Percentiles rank a stretch among this genome's conserved stretches.
Evolutionary conservation across 2,329 filamentous ascomycete species (phyloP).

Genomic region (Phialophora expanda): DNA sequence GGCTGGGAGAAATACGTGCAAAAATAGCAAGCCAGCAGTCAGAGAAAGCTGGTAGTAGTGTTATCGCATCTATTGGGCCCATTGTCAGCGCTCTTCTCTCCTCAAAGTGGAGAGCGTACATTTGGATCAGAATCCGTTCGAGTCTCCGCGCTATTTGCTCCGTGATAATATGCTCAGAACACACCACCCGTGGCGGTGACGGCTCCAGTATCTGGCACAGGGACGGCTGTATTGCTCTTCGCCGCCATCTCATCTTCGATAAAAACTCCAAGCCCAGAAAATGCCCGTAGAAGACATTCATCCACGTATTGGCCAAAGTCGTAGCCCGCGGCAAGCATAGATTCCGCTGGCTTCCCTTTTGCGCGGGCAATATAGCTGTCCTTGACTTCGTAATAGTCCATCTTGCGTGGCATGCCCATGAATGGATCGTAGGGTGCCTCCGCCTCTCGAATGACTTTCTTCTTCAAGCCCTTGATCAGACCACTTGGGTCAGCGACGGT

Average conservation of each 20-base stretch:
- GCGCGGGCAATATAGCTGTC: conserved; percentile 76
- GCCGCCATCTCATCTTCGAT: conserved; percentile 70
- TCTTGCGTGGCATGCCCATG: conserved; percentile 71
- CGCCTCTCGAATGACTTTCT: conserved; percentile 62
- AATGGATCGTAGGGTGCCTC: conserved; percentile 88
- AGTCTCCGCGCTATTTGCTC: not conserved
- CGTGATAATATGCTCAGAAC: conserved; percentile 12
- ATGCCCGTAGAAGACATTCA: conserved; percentile 83
- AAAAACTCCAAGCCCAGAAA: conserved; percentile 85
- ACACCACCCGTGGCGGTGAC: conserved; percentile 18
- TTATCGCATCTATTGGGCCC: not conserved
- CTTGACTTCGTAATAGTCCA: conserved; percentile 72
- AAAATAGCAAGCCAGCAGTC: not conserved
- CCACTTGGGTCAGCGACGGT: conserved; percentile 45
- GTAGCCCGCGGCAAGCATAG: conserved; percentile 77
- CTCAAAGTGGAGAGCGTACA: not conserved
- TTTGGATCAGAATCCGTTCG: not conserved
- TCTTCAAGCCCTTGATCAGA: conserved; percentile 80
- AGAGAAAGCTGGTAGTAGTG: not conserved
- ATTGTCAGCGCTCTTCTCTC: not conserved
- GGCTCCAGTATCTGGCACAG: conserved; percentile 15
- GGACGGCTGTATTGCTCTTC: conserved; percentile 29
- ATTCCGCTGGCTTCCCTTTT: conserved; percentile 66
- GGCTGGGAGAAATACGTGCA: too few relatives aligned
- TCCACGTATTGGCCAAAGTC: conserved; percentile 80